These are phyloP conservation scores for Ceratocystis smalleyi DNA, from an alignment of 2,329 filamentous ascomycete genomes.

Conservation along the genomic window DNA sequence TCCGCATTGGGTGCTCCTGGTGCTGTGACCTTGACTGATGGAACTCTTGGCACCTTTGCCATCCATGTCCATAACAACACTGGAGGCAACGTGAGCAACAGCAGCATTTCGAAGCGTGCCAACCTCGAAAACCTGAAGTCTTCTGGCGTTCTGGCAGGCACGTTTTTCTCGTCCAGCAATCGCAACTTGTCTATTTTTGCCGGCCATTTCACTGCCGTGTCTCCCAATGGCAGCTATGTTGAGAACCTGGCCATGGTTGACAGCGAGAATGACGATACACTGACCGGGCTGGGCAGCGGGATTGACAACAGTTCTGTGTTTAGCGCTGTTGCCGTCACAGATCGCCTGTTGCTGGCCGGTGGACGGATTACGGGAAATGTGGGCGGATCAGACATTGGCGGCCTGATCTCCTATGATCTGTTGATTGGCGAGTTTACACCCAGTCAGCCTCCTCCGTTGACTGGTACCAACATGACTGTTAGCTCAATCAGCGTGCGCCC, in stretches of 20 bases:
- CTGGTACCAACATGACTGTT: constrained; percentile 55
- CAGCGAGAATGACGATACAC: constrained; percentile 46
- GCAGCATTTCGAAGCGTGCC: constrained; percentile 24
- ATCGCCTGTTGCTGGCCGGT: constrained; percentile 62
- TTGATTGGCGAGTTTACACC: constrained; percentile 41
- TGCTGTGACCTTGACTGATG: constrained; percentile 47
- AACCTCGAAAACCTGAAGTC: background rate
- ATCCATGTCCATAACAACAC: constrained; percentile 36
- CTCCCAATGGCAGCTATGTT: constrained; percentile 52
- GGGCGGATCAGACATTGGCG: constrained; percentile 46
- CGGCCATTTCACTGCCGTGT: constrained; percentile 65
- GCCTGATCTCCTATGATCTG: constrained; percentile 69
- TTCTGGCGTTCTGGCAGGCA: constrained; percentile 58
- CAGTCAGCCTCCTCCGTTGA: constrained; percentile 60
- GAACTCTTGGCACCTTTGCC: constrained; percentile 39
- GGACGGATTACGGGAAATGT: constrained; percentile 62
- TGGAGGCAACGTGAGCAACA: constrained; percentile 25
- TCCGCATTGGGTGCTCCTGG: constrained; percentile 58
- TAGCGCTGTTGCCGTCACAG: constrained; percentile 50
- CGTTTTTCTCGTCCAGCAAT: constrained; percentile 55
- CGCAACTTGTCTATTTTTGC: constrained; percentile 77
- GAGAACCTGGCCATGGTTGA: constrained; percentile 75
- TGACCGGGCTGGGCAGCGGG: constrained; percentile 53
- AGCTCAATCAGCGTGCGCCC: constrained; percentile 61
- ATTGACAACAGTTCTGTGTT: constrained; percentile 62